A percentile compares a stretch with the other conserved stretches of the same genome.
These are phyloP conservation scores for Brassica carinata DNA, from an alignment of 345 rosid species.

Conservation along the genomic window DNA sequence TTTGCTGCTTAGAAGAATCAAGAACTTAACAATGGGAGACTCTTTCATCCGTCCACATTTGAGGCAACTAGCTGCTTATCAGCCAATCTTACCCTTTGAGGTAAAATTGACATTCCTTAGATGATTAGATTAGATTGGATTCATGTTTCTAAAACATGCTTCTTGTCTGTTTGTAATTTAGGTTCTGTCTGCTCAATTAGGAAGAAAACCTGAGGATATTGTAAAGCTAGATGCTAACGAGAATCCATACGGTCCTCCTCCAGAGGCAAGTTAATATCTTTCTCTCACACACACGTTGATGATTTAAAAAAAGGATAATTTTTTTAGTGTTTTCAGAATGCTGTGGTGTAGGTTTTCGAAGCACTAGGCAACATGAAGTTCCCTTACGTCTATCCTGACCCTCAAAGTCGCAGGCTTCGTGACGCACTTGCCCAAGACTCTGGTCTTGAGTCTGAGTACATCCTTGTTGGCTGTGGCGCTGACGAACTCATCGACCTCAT, in stretches of 20 bases:
- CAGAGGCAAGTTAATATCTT: conserved; percentile 68
- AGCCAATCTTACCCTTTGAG: conserved; percentile 95
- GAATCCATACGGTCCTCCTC: conserved; percentile 99
- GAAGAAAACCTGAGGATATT: conserved; percentile 94
- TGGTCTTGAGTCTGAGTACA: conserved; percentile 79
- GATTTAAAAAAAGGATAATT: too few species aligned
- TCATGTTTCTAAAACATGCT: neutral
- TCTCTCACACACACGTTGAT: neutral
- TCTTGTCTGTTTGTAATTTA: conserved; percentile 26
- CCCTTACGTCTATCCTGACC: conserved; percentile 90
- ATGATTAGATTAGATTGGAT: neutral
- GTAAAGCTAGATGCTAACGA: conserved; percentile 97
- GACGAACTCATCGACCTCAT: conserved; percentile 96
- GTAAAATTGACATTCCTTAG: conserved; percentile 33
- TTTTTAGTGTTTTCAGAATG: conserved; percentile 13
- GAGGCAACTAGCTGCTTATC: conserved; percentile 77
- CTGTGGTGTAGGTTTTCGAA: conserved; percentile 73
- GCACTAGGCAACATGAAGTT: conserved; percentile 86
- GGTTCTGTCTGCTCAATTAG: conserved; percentile 80
- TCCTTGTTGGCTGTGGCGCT: conserved; percentile 96
- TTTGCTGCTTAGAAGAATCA: conserved; percentile 45
- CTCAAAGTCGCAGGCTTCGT: conserved; percentile 78
- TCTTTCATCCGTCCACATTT: conserved; percentile 84
- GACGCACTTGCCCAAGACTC: conserved; percentile 86
- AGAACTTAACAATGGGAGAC: conserved; percentile 56